Percentiles rank a stretch among this genome's conserved stretches.
phyloP scores from a whole-genome alignment of 768 basidiomycete genomes.

The Mrakia hoshinonis region DNA sequence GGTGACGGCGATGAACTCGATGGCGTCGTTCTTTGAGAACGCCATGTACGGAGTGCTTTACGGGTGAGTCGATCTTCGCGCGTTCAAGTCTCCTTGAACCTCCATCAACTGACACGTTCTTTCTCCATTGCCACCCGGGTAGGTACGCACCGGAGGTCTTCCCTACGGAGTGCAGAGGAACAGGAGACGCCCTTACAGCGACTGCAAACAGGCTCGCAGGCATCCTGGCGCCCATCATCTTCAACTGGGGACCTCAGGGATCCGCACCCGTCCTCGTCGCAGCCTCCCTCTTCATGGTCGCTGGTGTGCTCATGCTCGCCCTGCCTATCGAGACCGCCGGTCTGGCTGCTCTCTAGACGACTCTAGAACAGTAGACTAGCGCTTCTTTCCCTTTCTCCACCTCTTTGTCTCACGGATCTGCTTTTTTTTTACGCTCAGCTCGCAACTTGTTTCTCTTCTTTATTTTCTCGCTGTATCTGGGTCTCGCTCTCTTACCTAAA shows the following conservation, averaged over 20 bases:
- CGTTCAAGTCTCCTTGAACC: constrained; percentile 32
- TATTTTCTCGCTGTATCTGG: no score
- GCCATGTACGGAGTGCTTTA: constrained; percentile 34
- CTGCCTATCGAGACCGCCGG: constrained; percentile 45
- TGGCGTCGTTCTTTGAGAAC: constrained; percentile 35
- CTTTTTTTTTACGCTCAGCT: no score
- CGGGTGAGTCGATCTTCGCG: constrained; percentile 35
- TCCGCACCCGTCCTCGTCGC: constrained; percentile 47
- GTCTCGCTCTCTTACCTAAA: no score
- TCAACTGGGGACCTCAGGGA: constrained; percentile 18
- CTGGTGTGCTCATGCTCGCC: constrained; percentile 44
- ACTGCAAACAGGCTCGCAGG: constrained; percentile 49
- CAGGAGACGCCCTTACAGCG: constrained; percentile 49
- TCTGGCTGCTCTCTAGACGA: background rate
- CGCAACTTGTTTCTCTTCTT: no score
- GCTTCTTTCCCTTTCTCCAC: background rate
- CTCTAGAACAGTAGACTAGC: no score
- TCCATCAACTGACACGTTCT: background rate
- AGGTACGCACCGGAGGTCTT: no score
- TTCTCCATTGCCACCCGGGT: no score
- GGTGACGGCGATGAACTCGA: constrained; percentile 48
- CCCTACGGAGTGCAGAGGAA: constrained; percentile 53
- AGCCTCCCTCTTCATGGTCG: constrained; percentile 46
- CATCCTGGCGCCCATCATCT: constrained; percentile 45
- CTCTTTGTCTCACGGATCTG: background rate